A percentile compares a stretch with the other conserved stretches of the same genome.
Evolutionary conservation across 2,329 filamentous ascomycete species (phyloP).

Genomic region (Phyllosticta capitalensis): DNA sequence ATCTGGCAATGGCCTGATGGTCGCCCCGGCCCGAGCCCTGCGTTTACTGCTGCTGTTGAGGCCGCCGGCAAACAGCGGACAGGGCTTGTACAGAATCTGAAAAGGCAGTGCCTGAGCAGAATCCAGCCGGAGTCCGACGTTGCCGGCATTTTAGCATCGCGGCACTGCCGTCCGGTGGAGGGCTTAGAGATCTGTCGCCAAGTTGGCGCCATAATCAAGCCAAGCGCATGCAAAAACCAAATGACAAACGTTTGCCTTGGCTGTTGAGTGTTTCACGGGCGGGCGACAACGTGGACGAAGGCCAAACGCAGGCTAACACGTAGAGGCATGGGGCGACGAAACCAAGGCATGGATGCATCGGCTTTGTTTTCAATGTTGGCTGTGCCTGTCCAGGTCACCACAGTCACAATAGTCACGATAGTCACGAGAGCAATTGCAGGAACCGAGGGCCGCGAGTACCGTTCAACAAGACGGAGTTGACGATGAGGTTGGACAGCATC

Average conservation of each 20-base stretch:
- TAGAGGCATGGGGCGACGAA: not conserved
- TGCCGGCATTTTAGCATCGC: not conserved
- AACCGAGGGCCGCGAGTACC: too few species aligned
- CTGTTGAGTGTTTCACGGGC: not conserved
- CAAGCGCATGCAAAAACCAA: not conserved
- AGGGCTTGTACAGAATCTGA: not conserved
- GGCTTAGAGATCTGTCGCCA: not conserved
- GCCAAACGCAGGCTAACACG: not conserved
- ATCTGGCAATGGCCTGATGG: not conserved
- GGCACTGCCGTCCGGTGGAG: not conserved
- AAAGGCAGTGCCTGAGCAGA: not conserved
- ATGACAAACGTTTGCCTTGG: not conserved
- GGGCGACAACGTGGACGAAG: not conserved
- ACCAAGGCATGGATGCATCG: not conserved
- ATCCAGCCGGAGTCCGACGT: not conserved
- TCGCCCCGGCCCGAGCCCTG: not conserved
- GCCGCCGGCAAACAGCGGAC: not conserved
- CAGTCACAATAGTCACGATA: too few species aligned
- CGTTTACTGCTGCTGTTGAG: not conserved
- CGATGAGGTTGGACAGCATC: too few species aligned
- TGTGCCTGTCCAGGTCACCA: not conserved
- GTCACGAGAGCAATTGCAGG: too few species aligned
- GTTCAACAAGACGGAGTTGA: too few species aligned
- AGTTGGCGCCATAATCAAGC: not conserved
- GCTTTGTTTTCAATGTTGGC: not conserved